Evolutionary conservation across 805 yeast genomes (phyloP).

Genomic region (Aciculoconidium aculeatum): DNA sequence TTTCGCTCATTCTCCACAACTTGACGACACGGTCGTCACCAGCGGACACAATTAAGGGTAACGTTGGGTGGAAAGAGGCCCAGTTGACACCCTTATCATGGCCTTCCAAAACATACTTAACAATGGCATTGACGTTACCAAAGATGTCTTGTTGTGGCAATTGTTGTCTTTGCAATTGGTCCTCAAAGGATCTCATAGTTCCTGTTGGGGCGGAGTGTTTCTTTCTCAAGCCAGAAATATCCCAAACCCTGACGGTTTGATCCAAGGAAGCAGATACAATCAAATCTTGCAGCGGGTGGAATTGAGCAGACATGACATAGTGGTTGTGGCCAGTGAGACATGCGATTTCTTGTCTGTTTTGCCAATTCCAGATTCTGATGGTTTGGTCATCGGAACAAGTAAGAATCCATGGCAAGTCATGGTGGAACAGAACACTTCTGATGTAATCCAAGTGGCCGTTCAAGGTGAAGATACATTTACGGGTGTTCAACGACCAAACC

Average conservation of each 20-base stretch:
- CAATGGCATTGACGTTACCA: conserved; percentile 90
- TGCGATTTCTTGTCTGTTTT: conserved; percentile 94
- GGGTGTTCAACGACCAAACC: conserved; percentile 91
- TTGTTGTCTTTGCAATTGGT: conserved; percentile 59
- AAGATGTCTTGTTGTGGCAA: conserved; percentile 87
- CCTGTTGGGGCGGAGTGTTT: conserved; percentile 79
- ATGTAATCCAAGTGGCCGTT: conserved; percentile 94
- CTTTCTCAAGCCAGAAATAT: conserved; percentile 88
- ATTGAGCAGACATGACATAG: conserved; percentile 96
- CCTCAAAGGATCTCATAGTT: conserved; percentile 47
- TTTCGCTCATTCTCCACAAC: conserved; percentile 95
- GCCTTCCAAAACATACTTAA: conserved; percentile 93
- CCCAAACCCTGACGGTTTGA: conserved; percentile 99
- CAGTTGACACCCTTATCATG: conserved; percentile 98
- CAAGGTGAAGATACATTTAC: conserved; percentile 87
- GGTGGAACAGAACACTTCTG: conserved; percentile 91
- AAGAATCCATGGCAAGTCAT: conserved; percentile 94
- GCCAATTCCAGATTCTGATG: conserved; percentile 99
- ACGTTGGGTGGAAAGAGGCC: conserved; percentile 96
- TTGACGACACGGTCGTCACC: conserved; percentile 95
- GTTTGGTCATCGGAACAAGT: conserved; percentile 98
- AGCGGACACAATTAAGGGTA: conserved; percentile 90
- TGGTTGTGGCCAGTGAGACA: conserved; percentile 97
- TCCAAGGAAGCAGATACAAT: conserved; percentile 94
- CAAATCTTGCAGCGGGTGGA: conserved; percentile 92